Base-by-base conservation (phyloP, 352 stramenopile genomes). In the Globisporangium carolinianum region DNA sequence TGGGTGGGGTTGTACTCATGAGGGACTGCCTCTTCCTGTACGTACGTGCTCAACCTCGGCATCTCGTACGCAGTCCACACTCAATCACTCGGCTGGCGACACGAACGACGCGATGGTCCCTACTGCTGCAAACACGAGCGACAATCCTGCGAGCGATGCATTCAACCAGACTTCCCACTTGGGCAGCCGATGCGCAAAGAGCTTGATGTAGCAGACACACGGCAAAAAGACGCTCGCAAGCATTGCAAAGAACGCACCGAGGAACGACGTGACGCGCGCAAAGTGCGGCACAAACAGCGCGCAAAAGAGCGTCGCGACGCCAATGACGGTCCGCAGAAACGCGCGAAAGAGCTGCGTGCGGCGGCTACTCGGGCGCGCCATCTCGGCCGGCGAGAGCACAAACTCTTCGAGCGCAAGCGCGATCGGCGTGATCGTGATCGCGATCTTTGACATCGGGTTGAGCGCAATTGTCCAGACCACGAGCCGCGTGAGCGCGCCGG, bases 401-500 rank as follows among this genome's bases (percentile, higher is more conserved):
- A 91, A 73, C 66, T 95, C 81, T 38, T 93, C 83, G 48, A 94
- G 56, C 18, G 79, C 73, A 14, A 91, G 61, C 18, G 83, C 85
- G 51, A 95, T 72, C 11, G 86, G 86, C 54, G 93, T 80, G 18
- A 94, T 66, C 45, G 82, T 90, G 63, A 95, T 87, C 12, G 83
- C 81, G 58, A 95, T 91, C 68, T 95, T 95, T 61, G 79, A 94
- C 78, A 90, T 87, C 37, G 86, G 86, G 61, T 94, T 95, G 35
- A 95, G 68, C 53, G 79, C 86, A 60, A 95, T 89, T 48, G 73
- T 86, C 82, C 81, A 91, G 35, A 93, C 66, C 15, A 92, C 77
- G 62, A 89, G 60, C 24, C 75, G 68, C 41, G 83, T 89, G 37
- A 91, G 66, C 14, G 65, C 41, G 5, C 79, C 79, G 0, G 81